These are phyloP conservation scores for Ordospora pajunii DNA, from an alignment of 371 early-diverging fungal species.

Conservation along the genomic window DNA sequence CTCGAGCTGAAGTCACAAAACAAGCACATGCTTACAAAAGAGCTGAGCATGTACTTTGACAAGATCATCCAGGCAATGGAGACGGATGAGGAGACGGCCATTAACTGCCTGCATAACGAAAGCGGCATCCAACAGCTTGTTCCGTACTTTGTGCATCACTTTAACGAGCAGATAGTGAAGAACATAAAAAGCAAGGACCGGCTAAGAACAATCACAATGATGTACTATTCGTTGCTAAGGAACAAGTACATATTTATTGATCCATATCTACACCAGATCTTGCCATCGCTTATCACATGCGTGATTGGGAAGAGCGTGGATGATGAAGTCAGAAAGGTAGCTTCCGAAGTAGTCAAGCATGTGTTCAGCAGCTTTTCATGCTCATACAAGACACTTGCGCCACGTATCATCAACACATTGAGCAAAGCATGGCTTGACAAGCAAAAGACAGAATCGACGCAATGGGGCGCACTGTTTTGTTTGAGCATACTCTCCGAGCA, in stretches of 20 bases:
- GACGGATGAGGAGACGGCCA: conserved; percentile 68
- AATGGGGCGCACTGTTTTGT: conserved; percentile 58
- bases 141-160: conserved; percentile 90
- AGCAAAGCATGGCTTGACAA: conserved; percentile 58
- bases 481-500: conserved; percentile 41
- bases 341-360: conserved; percentile 57
- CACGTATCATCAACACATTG: conserved; percentile 58
- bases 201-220: conserved; percentile 67
- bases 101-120: conserved; percentile 73
- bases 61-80: conserved; percentile 75
- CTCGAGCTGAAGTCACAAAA: conserved; percentile 61
- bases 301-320: conserved; percentile 74
- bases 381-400: conserved; percentile 59
- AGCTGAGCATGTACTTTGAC: conserved; percentile 88
- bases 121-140: conserved; percentile 89
- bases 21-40: conserved; percentile 76
- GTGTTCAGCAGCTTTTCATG: conserved; percentile 55
- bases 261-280: conserved; percentile 93
- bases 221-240: conserved; percentile 71
- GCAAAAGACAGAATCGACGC: conserved; percentile 46
- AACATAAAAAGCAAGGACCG: conserved; percentile 57
- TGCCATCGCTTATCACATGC: conserved; percentile 85
- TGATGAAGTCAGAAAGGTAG: conserved; percentile 39
- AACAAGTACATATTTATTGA: conserved; percentile 86
- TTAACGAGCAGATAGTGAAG: conserved; percentile 68